phyloP scores from a whole-genome alignment of 2,329 filamentous ascomycete genomes.

The Bipolaris sorokiniana region DNA sequence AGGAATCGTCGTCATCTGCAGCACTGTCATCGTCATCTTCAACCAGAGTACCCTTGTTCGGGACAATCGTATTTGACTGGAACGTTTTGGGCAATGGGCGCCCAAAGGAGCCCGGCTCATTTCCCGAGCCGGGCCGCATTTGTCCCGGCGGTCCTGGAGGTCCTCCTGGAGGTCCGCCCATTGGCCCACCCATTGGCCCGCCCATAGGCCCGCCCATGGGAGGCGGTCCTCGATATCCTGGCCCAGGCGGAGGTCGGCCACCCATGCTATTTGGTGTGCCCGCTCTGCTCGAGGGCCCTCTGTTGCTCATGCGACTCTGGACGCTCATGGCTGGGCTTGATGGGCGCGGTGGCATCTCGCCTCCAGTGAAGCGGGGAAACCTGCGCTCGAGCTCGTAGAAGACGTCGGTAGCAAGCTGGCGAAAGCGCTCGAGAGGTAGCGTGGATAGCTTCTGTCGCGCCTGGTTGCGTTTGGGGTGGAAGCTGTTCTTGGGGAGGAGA shows the following conservation, averaged over 20 bases:
- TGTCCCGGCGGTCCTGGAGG: slow-evolving; percentile 49
- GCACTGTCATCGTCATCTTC: slow-evolving; percentile 74
- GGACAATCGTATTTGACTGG: slow-evolving; percentile 94
- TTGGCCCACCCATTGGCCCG: slow-evolving; percentile 7
- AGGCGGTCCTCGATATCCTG: slow-evolving; percentile 39
- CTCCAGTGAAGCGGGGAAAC: slow-evolving; percentile 78
- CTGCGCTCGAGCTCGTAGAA: slow-evolving; percentile 92
- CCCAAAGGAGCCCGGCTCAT: slow-evolving; percentile 65
- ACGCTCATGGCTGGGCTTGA: slow-evolving; percentile 68
- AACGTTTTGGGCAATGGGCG: slow-evolving; percentile 86
- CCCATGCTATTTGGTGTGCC: slow-evolving; percentile 65
- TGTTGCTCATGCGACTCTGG: slow-evolving; percentile 59
- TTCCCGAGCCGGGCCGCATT: slow-evolving; percentile 31
- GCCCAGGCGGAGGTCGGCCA: slow-evolving; percentile 45
- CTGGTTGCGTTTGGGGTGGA: slow-evolving; percentile 97
- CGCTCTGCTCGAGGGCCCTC: slow-evolving; percentile 63
- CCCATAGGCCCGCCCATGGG: slow-evolving; percentile 13
- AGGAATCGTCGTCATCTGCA: slow-evolving; percentile 65
- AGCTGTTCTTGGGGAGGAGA: slow-evolving; percentile 82
- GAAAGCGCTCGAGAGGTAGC: slow-evolving; percentile 82
- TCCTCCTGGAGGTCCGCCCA: slow-evolving; percentile 53
- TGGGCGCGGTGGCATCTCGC: slow-evolving; percentile 69
- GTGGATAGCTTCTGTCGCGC: slow-evolving; percentile 95
- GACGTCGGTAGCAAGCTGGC: slow-evolving; percentile 92
- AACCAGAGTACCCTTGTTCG: slow-evolving; percentile 96